Conservation (phyloP, 805 yeast species). For the Wickerhamomyces tratensis region DNA sequence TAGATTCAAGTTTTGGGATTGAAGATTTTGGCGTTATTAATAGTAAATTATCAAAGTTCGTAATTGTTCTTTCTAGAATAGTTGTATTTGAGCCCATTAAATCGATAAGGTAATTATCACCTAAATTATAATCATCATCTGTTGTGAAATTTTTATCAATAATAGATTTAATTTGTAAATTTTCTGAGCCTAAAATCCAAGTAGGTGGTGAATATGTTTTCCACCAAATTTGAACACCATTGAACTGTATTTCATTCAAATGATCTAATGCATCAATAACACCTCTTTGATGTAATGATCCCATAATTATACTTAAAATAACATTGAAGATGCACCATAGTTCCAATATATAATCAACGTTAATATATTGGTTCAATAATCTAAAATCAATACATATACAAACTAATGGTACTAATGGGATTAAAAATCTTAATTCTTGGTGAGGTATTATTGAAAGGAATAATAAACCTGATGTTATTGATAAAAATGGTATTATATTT, state of each 20-base stretch:
- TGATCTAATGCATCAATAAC: constrained; percentile 55
- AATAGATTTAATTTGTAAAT: constrained; percentile 9
- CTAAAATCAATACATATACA: constrained; percentile 47
- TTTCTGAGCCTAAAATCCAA: constrained; percentile 47
- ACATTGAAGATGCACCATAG: constrained; percentile 61
- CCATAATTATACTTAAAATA: constrained; percentile 55
- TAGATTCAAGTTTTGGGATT: constrained; percentile 7
- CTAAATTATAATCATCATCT: constrained; percentile 3
- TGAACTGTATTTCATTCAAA: constrained; percentile 18
- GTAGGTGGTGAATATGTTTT: constrained; percentile 90
- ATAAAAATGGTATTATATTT: constrained; percentile 44
- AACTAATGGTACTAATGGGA: constrained; percentile 68
- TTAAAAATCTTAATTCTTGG: constrained; percentile 84
- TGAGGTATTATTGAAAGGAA: constrained; percentile 72
- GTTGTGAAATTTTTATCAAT: constrained; percentile 6
- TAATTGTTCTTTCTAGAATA: constrained; percentile 15
- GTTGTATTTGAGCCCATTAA: constrained; percentile 33
- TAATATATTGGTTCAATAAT: background rate
- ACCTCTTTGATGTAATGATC: constrained; percentile 86
- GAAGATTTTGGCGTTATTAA: constrained; percentile 18
- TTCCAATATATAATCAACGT: constrained; percentile 12
- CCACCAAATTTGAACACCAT: constrained; percentile 70
- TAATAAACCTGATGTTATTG: constrained; percentile 52
- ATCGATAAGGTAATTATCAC: constrained; percentile 26
- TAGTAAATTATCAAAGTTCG: constrained; percentile 6